Evolutionary conservation across 495 filamentous ascomycete species (phyloP).

Genomic region (Annulohypoxylon bovei): DNA sequence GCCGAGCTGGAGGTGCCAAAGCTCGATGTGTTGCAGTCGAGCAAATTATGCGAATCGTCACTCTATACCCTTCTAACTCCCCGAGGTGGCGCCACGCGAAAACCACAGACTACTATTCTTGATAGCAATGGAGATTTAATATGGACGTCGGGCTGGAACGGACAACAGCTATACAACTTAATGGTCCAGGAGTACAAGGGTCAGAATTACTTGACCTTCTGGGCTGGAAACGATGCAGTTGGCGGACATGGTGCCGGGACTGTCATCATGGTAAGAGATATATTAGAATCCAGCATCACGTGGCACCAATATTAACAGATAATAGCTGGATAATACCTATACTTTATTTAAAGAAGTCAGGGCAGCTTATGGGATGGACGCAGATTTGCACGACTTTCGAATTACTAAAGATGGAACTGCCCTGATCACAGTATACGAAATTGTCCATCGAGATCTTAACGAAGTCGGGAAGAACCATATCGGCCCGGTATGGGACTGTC

Average conservation of each 20-base stretch:
- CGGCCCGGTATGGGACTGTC: slow-evolving; percentile 59
- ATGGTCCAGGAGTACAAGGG: slow-evolving; percentile 55
- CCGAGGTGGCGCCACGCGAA: slow-evolving; percentile 50
- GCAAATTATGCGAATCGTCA: slow-evolving; percentile 51
- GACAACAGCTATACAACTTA: slow-evolving; percentile 53
- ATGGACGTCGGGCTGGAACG: slow-evolving; percentile 50
- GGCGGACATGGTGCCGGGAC: slow-evolving; percentile 59
- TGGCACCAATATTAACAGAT: not conserved
- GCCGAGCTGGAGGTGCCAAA: slow-evolving; percentile 50
- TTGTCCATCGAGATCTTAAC: slow-evolving; percentile 47
- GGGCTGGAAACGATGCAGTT: slow-evolving; percentile 60
- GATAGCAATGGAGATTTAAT: slow-evolving; percentile 56
- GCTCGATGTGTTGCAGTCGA: slow-evolving; percentile 51
- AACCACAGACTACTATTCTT: slow-evolving; percentile 56
- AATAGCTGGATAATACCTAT: slow-evolving; percentile 25
- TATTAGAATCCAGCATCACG: not conserved
- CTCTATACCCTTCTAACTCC: slow-evolving; percentile 57
- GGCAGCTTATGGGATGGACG: slow-evolving; percentile 26
- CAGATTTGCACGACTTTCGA: slow-evolving; percentile 57
- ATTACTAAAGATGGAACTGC: slow-evolving; percentile 58
- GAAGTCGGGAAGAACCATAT: slow-evolving; percentile 46
- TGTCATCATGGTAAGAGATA: slow-evolving; percentile 58
- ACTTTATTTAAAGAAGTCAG: slow-evolving; percentile 20
- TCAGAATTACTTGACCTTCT: slow-evolving; percentile 60
- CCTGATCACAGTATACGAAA: slow-evolving; percentile 57